A percentile compares a stretch with the other conserved stretches of the same genome.
These are phyloP conservation scores for Phaffomyces thermotolerans DNA, from an alignment of 805 yeast species.

Conservation along the genomic window DNA sequence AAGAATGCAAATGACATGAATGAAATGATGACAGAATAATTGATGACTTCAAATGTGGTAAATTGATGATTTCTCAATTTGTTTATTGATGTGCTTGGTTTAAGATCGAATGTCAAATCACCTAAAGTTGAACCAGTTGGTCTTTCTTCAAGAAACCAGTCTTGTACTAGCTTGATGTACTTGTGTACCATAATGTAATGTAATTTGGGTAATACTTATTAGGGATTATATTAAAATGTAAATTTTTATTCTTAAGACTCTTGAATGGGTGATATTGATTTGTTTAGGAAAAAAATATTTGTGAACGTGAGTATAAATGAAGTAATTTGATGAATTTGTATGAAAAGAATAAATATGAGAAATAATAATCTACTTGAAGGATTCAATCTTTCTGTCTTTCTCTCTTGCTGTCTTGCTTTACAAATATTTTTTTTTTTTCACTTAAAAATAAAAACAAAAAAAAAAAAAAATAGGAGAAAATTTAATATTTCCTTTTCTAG, in stretches of 20 bases:
- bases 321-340: too few relatives aligned
- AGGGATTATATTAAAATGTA: neutral
- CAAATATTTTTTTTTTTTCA: neutral
- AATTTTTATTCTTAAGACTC: too few relatives aligned
- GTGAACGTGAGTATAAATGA: too few relatives aligned
- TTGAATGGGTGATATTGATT: too few relatives aligned
- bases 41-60: constrained; percentile 41
- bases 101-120: constrained; percentile 42
- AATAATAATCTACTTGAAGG: too few relatives aligned
- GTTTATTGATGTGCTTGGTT: constrained; percentile 34
- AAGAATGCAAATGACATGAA: constrained; percentile 53
- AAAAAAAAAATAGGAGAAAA: neutral
- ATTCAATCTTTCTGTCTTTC: neutral
- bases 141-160: constrained; percentile 48
- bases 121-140: constrained; percentile 42
- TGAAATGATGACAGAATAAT: constrained; percentile 42
- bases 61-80: constrained; percentile 37
- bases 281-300: too few relatives aligned
- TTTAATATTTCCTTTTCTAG: neutral
- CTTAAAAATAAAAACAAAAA: neutral
- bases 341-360: too few relatives aligned
- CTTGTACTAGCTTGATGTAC: constrained; percentile 16
- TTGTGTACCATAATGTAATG: neutral
- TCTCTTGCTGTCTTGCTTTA: neutral
- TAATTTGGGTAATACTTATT: neutral